Percentiles rank a stretch among this genome's conserved stretches.
Evolutionary conservation across 2,329 filamentous ascomycete genomes (phyloP).

Genomic region (Aspergillus sojae): DNA sequence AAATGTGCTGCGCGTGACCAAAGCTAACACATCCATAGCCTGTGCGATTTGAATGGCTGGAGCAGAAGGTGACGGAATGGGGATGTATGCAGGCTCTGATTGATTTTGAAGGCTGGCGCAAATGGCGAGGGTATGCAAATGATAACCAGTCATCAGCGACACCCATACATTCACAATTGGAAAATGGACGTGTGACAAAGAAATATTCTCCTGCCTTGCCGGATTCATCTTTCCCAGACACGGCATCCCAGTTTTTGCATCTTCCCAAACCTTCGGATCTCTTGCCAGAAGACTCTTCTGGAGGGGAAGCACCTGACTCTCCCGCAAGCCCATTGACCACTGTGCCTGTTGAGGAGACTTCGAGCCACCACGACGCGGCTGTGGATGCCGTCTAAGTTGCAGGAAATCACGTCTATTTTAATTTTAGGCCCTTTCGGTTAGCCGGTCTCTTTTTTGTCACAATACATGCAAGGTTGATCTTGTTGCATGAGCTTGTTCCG

Average conservation of each 20-base stretch:
- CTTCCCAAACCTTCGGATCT: constrained; percentile 16
- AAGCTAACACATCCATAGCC: constrained; percentile 59
- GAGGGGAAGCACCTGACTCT: constrained; percentile 32
- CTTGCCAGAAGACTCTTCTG: constrained; percentile 30
- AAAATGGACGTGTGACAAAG: constrained; percentile 13
- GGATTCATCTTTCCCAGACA: not conserved
- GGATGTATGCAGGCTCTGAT: constrained; percentile 99
- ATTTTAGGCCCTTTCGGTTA: not conserved
- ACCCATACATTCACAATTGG: constrained; percentile 25
- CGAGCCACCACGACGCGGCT: not conserved
- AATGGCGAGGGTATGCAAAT: constrained; percentile 82
- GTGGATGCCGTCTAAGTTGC: not conserved
- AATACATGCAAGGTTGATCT: constrained; percentile 1
- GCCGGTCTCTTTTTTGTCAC: not conserved
- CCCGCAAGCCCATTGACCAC: constrained; percentile 22
- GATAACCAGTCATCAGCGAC: constrained; percentile 23
- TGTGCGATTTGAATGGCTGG: constrained; percentile 95
- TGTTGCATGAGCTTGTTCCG: constrained; percentile 6
- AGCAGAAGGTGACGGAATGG: constrained; percentile 98
- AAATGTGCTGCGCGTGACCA: not conserved
- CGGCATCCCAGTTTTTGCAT: not conserved
- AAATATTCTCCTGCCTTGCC: constrained; percentile 7
- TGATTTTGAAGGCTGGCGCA: constrained; percentile 96
- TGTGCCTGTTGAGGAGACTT: constrained; percentile 9
- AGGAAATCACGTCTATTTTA: not conserved